These are phyloP conservation scores for Pseudoscleropodium purum DNA, from an alignment of 225 moss, liverwort and hornwort species.

Conservation along the genomic window DNA sequence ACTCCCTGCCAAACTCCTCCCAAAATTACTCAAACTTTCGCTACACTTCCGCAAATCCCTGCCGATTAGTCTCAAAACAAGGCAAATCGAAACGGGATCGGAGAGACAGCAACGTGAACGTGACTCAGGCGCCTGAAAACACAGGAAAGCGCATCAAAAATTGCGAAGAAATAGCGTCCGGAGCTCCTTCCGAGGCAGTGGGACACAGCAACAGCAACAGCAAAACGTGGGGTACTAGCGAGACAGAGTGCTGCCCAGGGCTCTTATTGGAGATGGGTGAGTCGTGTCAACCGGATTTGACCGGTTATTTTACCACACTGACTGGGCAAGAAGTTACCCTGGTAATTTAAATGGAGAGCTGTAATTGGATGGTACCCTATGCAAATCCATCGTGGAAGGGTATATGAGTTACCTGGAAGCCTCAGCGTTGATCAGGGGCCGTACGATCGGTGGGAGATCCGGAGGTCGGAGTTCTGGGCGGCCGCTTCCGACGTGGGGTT, in stretches of 20 bases:
- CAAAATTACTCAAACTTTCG: neutral
- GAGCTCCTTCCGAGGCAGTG: neutral
- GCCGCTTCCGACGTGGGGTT: neutral
- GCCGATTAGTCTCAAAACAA: neutral
- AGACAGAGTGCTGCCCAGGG: neutral
- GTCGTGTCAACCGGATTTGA: conserved; percentile 1
- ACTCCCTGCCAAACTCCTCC: neutral
- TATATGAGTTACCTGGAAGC: neutral
- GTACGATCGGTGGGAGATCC: neutral
- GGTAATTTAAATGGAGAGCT: neutral
- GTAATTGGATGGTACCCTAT: neutral
- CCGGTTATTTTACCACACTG: neutral
- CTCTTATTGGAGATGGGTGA: neutral
- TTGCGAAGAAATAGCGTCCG: neutral
- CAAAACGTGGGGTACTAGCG: neutral
- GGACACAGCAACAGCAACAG: neutral
- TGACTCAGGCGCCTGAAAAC: neutral
- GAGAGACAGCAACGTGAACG: neutral
- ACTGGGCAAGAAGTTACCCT: neutral
- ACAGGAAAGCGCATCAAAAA: neutral
- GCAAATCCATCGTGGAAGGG: neutral
- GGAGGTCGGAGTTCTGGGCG: neutral
- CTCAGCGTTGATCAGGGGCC: neutral
- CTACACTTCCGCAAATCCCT: neutral
- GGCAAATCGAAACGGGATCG: neutral